These are phyloP conservation scores for Gardenia jasminoides DNA, from an alignment of 257 asterid genomes.

Conservation along the genomic window DNA sequence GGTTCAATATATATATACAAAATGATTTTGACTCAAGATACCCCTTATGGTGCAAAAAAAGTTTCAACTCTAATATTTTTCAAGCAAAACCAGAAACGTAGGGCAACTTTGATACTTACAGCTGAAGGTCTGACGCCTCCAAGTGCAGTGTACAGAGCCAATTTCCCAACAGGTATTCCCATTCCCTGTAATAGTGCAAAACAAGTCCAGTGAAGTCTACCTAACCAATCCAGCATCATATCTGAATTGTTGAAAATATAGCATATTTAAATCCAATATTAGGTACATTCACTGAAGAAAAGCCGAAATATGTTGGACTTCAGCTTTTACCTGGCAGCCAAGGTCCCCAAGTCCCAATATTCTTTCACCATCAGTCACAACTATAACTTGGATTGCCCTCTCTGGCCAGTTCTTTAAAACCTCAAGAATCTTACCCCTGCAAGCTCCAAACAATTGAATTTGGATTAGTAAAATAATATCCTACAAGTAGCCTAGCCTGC, in stretches of 20 bases:
- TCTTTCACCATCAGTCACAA: slow-evolving; percentile 96
- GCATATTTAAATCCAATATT: background rate
- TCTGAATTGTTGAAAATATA: background rate
- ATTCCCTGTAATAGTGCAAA: slow-evolving; percentile 56
- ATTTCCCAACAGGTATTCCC: slow-evolving; percentile 98
- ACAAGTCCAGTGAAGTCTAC: slow-evolving; percentile 15
- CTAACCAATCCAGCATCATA: background rate
- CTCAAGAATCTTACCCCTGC: slow-evolving; percentile 88
- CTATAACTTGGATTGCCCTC: slow-evolving; percentile 80
- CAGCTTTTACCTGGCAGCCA: slow-evolving; percentile 70
- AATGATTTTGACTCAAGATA: background rate
- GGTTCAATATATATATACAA: background rate
- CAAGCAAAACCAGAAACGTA: background rate
- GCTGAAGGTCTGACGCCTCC: slow-evolving; percentile 97
- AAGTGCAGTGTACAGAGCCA: slow-evolving; percentile 83
- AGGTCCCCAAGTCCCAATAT: slow-evolving; percentile 97
- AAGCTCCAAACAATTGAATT: slow-evolving; percentile 2
- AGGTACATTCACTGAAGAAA: background rate
- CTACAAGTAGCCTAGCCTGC: background rate
- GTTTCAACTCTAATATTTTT: background rate
- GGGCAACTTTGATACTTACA: slow-evolving; percentile 35
- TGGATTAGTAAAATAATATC: slow-evolving; percentile 14
- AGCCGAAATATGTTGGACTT: background rate
- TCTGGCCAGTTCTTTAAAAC: slow-evolving; percentile 94
- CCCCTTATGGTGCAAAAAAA: background rate